Base-by-base conservation (phyloP, 2,329 filamentous ascomycete genomes). In the Elsinoe necatrix region DNA sequence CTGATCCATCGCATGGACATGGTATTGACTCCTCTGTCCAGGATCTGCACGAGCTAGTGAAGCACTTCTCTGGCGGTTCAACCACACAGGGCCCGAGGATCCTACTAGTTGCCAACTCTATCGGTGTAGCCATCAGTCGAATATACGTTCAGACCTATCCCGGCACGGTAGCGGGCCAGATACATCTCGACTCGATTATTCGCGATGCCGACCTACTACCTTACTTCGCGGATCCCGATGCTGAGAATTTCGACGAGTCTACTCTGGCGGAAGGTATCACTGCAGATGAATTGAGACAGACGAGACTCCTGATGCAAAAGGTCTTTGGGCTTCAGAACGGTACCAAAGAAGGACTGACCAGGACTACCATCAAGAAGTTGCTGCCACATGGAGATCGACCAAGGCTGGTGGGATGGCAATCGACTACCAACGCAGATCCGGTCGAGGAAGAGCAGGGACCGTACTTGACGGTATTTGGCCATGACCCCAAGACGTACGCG, bases 41-140 rank as follows among this genome's bases (percentile, higher is more conserved):
- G 1, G 23, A 35, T 12, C 54, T 48, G 25, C 20, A 35, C 16
- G 14, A 57, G n/a, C 61, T 66, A 52, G 61, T 56, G 12, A 25
- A 11, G 9, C 52, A 55, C 35, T 55, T 55, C 37, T 31, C 45
- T 14, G 0, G 43, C 9, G 3, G 12, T 73, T 72, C 25, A 14
- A 11, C 31, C 21, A 37, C 23, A 21, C 73, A 68, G 68, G 86
- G 16, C 72, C 74, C 7, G 77, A 78, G 74, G 84, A 83, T 60
- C 14, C n/a, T 60, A 2, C 27, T 60, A 1, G 56, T 58, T 2
- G 47, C 55, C n/a, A 60, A 56, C 16, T 95, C 91, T 66, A 74
- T 89, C 56, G 90, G 89, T 21, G 89, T 89, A 1, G 88, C 89
- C 0, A 84, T 90, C 59, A 86, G 88, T 1, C 1, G 64, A 70